Conservation (phyloP, 805 yeast genomes). For the Candida incommunis region DNA sequence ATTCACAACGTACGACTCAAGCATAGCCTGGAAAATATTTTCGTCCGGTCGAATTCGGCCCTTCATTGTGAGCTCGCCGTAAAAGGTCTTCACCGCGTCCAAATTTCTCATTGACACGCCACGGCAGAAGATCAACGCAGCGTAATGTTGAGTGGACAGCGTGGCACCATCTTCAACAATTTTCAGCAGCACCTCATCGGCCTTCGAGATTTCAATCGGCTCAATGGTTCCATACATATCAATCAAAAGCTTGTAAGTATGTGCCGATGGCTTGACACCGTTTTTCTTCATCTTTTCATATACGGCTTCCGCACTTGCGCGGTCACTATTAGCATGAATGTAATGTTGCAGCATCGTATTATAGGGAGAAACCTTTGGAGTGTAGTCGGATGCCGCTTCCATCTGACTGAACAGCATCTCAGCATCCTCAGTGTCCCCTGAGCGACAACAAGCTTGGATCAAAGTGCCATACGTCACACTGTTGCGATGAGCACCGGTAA, state of each 20-base stretch:
- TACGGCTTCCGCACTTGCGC: constrained; percentile 19
- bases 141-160: constrained; percentile 22
- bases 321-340: constrained; percentile 19
- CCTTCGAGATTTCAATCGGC: constrained; percentile 20
- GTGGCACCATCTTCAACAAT: constrained; percentile 18
- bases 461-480: constrained; percentile 25
- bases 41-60: constrained; percentile 23
- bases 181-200: constrained; percentile 21
- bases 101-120: constrained; percentile 23
- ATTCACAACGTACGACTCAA: constrained; percentile 25
- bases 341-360: constrained; percentile 26
- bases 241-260: constrained; percentile 27
- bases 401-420: constrained; percentile 21
- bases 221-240: constrained; percentile 21
- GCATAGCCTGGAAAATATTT: constrained; percentile 24
- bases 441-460: constrained; percentile 25
- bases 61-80: constrained; percentile 16
- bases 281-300: constrained; percentile 17
- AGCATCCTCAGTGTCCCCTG: constrained; percentile 21
- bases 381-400: constrained; percentile 19
- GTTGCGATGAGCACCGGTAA: constrained; percentile 12
- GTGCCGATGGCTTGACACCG: constrained; percentile 21
- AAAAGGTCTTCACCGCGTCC: constrained; percentile 21
- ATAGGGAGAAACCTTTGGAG: constrained; percentile 22
- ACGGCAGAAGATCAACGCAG: constrained; percentile 24